A percentile compares a stretch with the other conserved stretches of the same genome.
These are phyloP conservation scores for Rhodotorula paludigena DNA, from an alignment of 768 basidiomycete genomes.

Conservation along the genomic window DNA sequence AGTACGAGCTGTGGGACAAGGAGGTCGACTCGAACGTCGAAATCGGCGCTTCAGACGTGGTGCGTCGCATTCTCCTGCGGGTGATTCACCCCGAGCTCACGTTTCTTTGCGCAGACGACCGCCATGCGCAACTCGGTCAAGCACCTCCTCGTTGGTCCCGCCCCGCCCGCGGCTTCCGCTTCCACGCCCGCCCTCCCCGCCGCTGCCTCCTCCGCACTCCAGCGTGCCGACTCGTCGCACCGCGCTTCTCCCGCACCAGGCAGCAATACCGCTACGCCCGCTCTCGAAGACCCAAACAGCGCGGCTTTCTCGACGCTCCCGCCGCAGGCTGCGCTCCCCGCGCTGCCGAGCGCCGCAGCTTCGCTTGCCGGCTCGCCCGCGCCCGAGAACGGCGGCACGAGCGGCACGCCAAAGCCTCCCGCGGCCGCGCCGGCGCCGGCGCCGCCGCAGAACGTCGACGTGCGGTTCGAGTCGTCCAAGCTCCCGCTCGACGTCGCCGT, in stretches of 20 bases:
- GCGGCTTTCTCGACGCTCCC: slow-evolving; percentile 5
- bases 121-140: slow-evolving; percentile 88
- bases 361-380: slow-evolving; percentile 1
- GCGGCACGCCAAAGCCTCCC: not conserved
- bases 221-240: too few relatives aligned
- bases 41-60: slow-evolving; percentile 51
- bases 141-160: slow-evolving; percentile 56
- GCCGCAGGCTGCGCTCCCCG: slow-evolving; percentile 45
- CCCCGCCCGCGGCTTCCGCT: too few relatives aligned
- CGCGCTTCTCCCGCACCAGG: not conserved
- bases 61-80: slow-evolving; percentile 43
- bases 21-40: slow-evolving; percentile 66
- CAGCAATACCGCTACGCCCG: not conserved
- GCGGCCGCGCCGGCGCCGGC: not conserved
- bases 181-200: too few relatives aligned
- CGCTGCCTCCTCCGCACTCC: too few relatives aligned
- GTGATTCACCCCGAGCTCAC: too few relatives aligned
- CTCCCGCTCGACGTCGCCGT: slow-evolving; percentile 87
- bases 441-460: slow-evolving; percentile 51
- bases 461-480: slow-evolving; percentile 78
- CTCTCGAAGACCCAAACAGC: not conserved
- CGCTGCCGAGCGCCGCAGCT: slow-evolving; percentile 42
- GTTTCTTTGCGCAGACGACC: slow-evolving; percentile 64
- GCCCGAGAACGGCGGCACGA: not conserved
- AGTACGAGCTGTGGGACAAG: slow-evolving; percentile 54